Evolutionary conservation across 805 yeast genomes (phyloP).

Genomic region (Myxozyma udenii): DNA sequence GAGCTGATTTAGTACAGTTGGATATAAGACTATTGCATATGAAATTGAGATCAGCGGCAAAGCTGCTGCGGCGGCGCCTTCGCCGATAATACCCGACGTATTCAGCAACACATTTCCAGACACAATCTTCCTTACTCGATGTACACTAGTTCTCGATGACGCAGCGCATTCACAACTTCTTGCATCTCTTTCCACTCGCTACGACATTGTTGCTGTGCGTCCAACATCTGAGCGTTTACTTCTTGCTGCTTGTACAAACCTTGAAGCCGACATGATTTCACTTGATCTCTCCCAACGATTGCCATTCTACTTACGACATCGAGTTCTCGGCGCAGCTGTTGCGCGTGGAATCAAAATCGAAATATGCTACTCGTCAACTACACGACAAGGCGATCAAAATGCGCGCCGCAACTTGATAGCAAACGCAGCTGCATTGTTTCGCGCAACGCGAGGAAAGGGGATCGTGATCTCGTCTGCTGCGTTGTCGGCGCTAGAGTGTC

Average conservation of each 20-base stretch:
- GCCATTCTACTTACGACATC: constrained; percentile 78
- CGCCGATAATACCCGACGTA: constrained; percentile 12
- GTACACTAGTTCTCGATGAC: constrained; percentile 74
- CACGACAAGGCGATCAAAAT: constrained; percentile 23
- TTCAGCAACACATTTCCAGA: constrained; percentile 3
- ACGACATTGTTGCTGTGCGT: constrained; percentile 77
- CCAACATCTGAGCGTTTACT: constrained; percentile 80
- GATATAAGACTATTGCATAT: constrained; percentile 74
- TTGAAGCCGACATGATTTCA: constrained; percentile 80
- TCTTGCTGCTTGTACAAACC: constrained; percentile 64
- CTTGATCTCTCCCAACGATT: constrained; percentile 62
- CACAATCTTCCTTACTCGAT: constrained; percentile 46
- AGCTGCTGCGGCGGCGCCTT: constrained; percentile 22
- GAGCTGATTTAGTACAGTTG: constrained; percentile 36
- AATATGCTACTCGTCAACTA: constrained; percentile 59
- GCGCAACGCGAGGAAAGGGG: constrained; percentile 82
- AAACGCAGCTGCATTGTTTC: constrained; percentile 67
- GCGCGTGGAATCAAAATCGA: constrained; percentile 82
- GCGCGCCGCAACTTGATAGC: constrained; percentile 62
- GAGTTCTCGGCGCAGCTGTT: constrained; percentile 76
- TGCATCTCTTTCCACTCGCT: constrained; percentile 45
- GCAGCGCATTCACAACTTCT: constrained; percentile 70
- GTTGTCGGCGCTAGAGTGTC: constrained; percentile 46
- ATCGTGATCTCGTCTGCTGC: constrained; percentile 79
- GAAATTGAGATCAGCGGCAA: constrained; percentile 48